Evolutionary conservation across 1,284 basidiomycete genomes (phyloP), one percentile per base, ranked within the genome.

Genomic region (Pseudozyma thailandica): DNA sequence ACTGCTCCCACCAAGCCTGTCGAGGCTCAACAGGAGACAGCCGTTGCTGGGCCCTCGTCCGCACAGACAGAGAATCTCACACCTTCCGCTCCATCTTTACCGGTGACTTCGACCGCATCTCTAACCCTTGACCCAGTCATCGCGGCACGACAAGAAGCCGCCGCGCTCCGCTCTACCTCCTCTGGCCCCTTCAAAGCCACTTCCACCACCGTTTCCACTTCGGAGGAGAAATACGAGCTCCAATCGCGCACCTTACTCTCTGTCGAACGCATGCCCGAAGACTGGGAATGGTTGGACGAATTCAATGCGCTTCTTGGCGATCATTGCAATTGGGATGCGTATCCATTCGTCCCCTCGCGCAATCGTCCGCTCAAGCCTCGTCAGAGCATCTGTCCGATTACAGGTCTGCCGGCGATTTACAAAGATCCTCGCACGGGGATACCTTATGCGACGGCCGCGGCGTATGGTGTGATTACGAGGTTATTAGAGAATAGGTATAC

Each of bases 271-370:
- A 21, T 51, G 16, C 70, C 72, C 3, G 44, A 55, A 13, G 69
- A 69, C 30, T 66, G 61, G 49, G 51, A 48, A 12, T 92, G 91
- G 90, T 85, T 84, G 43, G 87, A 90, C 43, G 90, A 89, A 3
- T 92, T 91, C 89, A 80, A 85, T 12, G 89, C 90, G 1, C 85
- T 93, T 84, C 91, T 93, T 72, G 92, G 92, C 5, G 85, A 82
- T 20, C 86, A 87, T 59, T 83, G 83, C 33, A 77, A 82, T 28
- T 87, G 86, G 86, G 79, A 81, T 23, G 51, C 78, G 27, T 73
- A 84, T 28, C 70, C 81, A 20, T 77, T 83, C 20, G 83, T 85
- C 2, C 83, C 84, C 0, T 69, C 80, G 1, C 82, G 84, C 2
- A 84, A 84, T 52, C 74, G 85, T 3, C 84, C 84, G 4, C 77